Conservation (phyloP, 1,284 basidiomycete species). For the Cutaneotrichosporon spelunceum region DNA sequence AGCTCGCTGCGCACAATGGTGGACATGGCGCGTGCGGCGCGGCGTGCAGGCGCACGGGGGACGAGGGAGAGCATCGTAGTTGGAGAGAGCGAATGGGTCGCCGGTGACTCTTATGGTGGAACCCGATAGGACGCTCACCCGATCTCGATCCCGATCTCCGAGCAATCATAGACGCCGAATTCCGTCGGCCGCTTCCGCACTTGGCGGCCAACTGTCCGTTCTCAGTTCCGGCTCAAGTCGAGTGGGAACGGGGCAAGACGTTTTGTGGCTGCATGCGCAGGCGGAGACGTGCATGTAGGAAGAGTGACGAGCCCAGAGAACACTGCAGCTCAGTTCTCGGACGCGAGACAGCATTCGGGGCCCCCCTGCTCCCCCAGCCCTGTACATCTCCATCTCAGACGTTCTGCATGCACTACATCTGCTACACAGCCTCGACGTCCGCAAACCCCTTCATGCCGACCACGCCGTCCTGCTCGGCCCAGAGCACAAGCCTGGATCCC, state of each 20-base stretch:
- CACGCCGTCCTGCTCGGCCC: constrained; percentile 60
- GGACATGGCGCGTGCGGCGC: constrained; percentile 15
- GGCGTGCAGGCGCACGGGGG: neutral
- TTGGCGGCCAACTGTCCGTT: neutral
- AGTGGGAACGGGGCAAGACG: neutral
- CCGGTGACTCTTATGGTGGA: neutral
- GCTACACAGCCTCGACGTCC: constrained; percentile 7
- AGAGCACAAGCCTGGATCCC: constrained; percentile 53
- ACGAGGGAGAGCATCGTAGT: neutral
- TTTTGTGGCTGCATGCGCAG: too few relatives aligned
- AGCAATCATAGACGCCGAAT: constrained; percentile 10
- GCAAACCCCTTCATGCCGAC: constrained; percentile 66
- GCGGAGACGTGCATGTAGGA: too few relatives aligned
- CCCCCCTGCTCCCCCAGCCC: neutral
- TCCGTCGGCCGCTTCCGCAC: neutral
- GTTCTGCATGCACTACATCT: neutral
- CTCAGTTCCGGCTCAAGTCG: neutral
- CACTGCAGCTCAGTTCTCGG: too few relatives aligned
- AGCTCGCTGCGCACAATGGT: constrained; percentile 11
- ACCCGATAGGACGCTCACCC: neutral
- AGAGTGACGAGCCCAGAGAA: too few relatives aligned
- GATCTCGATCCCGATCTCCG: neutral
- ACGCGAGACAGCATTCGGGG: too few relatives aligned
- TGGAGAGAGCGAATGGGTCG: neutral
- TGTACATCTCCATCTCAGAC: neutral